phyloP scores from a whole-genome alignment of 2,329 filamentous ascomycete genomes.

The Neonectria hederae region DNA sequence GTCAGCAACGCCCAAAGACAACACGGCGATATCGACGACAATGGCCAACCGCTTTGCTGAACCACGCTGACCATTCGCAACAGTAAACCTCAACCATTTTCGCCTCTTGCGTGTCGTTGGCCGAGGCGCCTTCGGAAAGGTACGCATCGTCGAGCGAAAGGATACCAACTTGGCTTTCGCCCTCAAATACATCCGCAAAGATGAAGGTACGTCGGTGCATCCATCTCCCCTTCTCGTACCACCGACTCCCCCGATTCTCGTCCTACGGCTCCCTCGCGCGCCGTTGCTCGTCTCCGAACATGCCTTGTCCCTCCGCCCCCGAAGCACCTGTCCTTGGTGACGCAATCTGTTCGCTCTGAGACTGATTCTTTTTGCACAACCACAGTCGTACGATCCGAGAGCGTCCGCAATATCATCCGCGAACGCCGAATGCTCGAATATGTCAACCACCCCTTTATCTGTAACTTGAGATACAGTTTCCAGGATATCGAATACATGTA shows the following conservation, averaged over 20 bases:
- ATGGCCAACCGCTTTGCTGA: background rate
- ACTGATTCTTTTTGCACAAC: constrained; percentile 39
- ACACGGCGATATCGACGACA: background rate
- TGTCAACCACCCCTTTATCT: constrained; percentile 96
- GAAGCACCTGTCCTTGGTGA: constrained; percentile 1
- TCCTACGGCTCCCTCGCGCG: constrained; percentile 2
- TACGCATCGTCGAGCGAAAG: constrained; percentile 97
- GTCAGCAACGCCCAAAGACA: constrained; percentile 5
- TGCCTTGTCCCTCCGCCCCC: background rate
- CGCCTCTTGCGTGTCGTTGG: constrained; percentile 93
- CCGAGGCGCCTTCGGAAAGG: constrained; percentile 98
- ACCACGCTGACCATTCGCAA: constrained; percentile 19
- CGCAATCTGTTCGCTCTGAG: constrained; percentile 11
- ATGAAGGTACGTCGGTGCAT: constrained; percentile 77
- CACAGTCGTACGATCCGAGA: constrained; percentile 93
- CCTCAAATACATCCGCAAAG: constrained; percentile 97
- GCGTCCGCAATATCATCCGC: constrained; percentile 96
- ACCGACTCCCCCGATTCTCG: constrained; percentile 7
- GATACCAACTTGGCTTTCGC: constrained; percentile 94
- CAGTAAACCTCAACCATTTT: constrained; percentile 98
- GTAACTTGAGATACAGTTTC: constrained; percentile 98
- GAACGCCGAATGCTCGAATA: constrained; percentile 98
- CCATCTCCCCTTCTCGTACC: constrained; percentile 1
- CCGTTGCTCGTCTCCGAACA: background rate
- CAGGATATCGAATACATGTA: constrained; percentile 99